Evolutionary conservation across 257 asterid species (phyloP), one percentile per base, ranked within the genome.

Genomic region (Jaltomata sinuosa): DNA sequence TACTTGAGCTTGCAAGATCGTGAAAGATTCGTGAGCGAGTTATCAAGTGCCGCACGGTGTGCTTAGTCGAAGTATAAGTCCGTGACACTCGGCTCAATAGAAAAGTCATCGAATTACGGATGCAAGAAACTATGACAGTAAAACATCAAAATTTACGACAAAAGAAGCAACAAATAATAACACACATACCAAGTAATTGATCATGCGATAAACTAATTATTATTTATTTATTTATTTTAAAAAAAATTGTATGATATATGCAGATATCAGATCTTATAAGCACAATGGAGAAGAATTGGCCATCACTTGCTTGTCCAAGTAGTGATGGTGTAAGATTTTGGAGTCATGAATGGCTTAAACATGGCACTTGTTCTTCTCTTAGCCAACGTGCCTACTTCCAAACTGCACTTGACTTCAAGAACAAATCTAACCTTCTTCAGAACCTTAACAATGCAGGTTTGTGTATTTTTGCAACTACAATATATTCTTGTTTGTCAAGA

Each of bases 281-380:
- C 16, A 87, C 64, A 84, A 89, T 95, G 97, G 87, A 93, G 6
- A 85, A 87, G 42, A 90, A 95, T 16, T 94, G 99, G 99, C 97
- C 98, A 59, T 91, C 97, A 3, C 90, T 95, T 3, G 90, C 97
- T 1, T 95, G 99, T 83, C 99, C 99, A 14, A 84, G 90, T 19
- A 89, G 89, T 5, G 92, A 91, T 31, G 97, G 97, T 7, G 52
- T 89, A 5, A 86, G 36, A 52, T 94, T 95, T 42, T 95, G 99
- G 98, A 85, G 84, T 0, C 99, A 95, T 36, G 99, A 95, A 86
- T 95, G 99, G 99, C 84, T 74, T 15, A 95, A 95, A 31, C 99
- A 94, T 27, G 99, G 99, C 7, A 94, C 99, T 2, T 94, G 99
- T 86, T 88, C 96, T 1, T 45, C 87, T 10, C 91, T 95, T 5